These are phyloP conservation scores for Nepenthes gracilis DNA, from an alignment of 148 eudicot species.

Conservation along the genomic window DNA sequence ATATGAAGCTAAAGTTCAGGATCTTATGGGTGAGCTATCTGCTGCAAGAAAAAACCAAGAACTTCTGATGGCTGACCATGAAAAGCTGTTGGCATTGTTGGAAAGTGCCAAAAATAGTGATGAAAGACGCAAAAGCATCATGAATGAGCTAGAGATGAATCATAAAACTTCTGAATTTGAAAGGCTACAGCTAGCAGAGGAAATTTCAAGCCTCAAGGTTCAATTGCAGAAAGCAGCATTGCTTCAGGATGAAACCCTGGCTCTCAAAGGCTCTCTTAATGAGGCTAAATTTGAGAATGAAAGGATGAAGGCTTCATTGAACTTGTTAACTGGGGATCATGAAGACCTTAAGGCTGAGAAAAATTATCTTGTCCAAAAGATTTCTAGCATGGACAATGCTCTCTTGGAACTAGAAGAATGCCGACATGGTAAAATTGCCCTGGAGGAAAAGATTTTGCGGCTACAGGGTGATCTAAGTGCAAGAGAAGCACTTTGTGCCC, in stretches of 20 bases:
- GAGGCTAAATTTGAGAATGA: constrained; percentile 38
- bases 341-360: constrained; percentile 54
- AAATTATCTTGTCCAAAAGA: constrained; percentile 29
- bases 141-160: constrained; percentile 48
- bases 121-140: constrained; percentile 33
- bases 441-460: constrained; percentile 55
- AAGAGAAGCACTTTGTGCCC: constrained; percentile 33
- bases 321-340: constrained; percentile 26
- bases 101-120: constrained; percentile 37
- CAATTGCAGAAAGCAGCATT: constrained; percentile 40
- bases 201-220: constrained; percentile 44
- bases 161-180: constrained; percentile 59
- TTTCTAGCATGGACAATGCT: constrained; percentile 31
- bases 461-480: constrained; percentile 49
- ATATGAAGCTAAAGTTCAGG: constrained; percentile 37
- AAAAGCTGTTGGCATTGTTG: constrained; percentile 27
- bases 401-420: constrained; percentile 59
- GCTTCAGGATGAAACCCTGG: constrained; percentile 52
- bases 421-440: constrained; percentile 21
- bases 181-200: constrained; percentile 47
- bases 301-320: constrained; percentile 39
- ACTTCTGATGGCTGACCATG: constrained; percentile 39
- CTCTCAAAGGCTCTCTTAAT: constrained; percentile 31
- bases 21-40: constrained; percentile 36
- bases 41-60: constrained; percentile 34